Base-by-base conservation (phyloP, 164 flowering plant genomes). In the Nymphaea thermarum region DNA sequence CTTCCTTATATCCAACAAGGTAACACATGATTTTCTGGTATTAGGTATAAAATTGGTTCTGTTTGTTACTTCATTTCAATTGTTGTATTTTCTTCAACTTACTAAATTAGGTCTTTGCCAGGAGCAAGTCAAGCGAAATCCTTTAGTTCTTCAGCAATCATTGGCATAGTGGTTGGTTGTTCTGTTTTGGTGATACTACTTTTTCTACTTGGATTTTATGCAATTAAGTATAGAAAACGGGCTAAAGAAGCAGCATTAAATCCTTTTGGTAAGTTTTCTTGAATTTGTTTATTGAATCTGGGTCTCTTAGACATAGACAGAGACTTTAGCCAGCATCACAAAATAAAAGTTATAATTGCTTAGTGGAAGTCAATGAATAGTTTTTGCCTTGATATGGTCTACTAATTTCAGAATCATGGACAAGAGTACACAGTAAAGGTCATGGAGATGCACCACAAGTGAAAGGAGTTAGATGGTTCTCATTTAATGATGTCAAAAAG, bases 401-500 rank as follows among this genome's bases (percentile, higher is more conserved):
- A 10, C 6, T 5, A 7, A 2, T 71, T 76, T 68, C 82, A 84
- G 85, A 82, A 57, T 72, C 84, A 2, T 83, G 87, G 88, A 78
- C 75, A 43, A 44, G 75, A 0, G 72, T 64, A 7, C 74, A 72
- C 45, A 66, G 79, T 65, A 77, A 67, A 1, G 69, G 65, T 43
- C 65, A 71, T 53, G 86, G 81, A 14, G 67, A 74, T 60, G 70
- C 71, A 74, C 87, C 87, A 62, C 89, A 82, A 69, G 62, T 87
- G 44, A 79, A 80, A 80, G 90, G 90, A 63, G 85, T 87, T 7
- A 83, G 81, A 74, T 44, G 72, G 78, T 87, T 86, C 77, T 76
- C 87, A 42, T 84, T 78, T 59, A 85, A 84, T 55, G 96, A 87
- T 73, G 75, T 87, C 8, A 85, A 80, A 70, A 84, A 77, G 70